These are phyloP conservation scores for Sesbania bispinosa DNA, from an alignment of 306 rosid species.

Conservation along the genomic window DNA sequence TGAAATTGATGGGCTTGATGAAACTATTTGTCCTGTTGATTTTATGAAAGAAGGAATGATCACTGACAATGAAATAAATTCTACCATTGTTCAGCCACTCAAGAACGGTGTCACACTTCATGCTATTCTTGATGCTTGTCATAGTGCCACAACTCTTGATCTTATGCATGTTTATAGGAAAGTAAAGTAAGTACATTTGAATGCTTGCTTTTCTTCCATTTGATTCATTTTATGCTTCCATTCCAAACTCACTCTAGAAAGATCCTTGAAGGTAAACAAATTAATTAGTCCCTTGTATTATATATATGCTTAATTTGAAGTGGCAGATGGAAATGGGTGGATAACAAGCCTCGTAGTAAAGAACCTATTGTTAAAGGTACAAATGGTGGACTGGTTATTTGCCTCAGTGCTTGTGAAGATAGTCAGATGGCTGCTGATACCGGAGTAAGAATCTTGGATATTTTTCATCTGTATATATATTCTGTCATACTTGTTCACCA, in stretches of 20 bases:
- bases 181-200: constrained; percentile 27
- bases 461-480: neutral
- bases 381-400: constrained; percentile 62
- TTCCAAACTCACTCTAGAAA: too few species aligned
- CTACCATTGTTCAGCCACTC: constrained; percentile 57
- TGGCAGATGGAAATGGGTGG: too few species aligned
- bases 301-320: constrained; percentile 33
- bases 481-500: neutral
- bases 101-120: too few species aligned
- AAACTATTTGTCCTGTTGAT: constrained; percentile 66
- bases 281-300: neutral
- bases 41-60: constrained; percentile 61
- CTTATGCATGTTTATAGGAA: constrained; percentile 35
- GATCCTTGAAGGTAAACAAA: constrained; percentile 41
- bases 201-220: neutral
- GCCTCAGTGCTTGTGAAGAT: constrained; percentile 69
- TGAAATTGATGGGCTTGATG: constrained; percentile 64
- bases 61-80: constrained; percentile 52
- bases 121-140: constrained; percentile 75
- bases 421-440: constrained; percentile 62
- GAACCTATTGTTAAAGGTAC: constrained; percentile 41
- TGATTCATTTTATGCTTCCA: too few species aligned
- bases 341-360: too few species aligned
- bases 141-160: constrained; percentile 81
- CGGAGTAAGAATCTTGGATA: too few species aligned